Percentiles rank a stretch among this genome's conserved stretches.
phyloP scores from a whole-genome alignment of 805 yeast species.

The Candida pseudofarinosa region DNA sequence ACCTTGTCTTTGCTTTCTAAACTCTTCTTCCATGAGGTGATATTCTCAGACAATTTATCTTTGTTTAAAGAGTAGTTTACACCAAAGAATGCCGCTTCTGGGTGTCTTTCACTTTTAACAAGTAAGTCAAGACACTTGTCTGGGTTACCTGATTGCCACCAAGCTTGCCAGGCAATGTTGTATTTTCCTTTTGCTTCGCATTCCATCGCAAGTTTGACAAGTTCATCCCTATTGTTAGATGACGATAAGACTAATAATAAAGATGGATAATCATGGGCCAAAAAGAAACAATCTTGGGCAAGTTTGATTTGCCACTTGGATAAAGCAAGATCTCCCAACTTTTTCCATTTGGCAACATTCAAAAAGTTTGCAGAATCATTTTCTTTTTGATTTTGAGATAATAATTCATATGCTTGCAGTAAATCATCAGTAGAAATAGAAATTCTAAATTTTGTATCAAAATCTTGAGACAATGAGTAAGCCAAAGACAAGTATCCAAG shows the following conservation, averaged over 20 bases:
- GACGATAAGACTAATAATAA: slow-evolving; percentile 79
- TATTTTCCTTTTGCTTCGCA: slow-evolving; percentile 76
- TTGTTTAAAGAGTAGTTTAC: slow-evolving; percentile 54
- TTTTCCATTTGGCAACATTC: slow-evolving; percentile 69
- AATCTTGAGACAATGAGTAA: slow-evolving; percentile 73
- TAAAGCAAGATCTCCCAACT: slow-evolving; percentile 84
- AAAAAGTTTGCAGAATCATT: slow-evolving; percentile 45
- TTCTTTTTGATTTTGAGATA: slow-evolving; percentile 29
- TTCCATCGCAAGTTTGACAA: slow-evolving; percentile 57
- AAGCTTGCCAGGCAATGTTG: slow-evolving; percentile 87
- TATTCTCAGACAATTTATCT: slow-evolving; percentile 42
- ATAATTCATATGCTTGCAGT: slow-evolving; percentile 58
- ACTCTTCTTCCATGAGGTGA: slow-evolving; percentile 64
- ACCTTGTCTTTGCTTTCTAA: slow-evolving; percentile 50
- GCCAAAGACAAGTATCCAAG: slow-evolving; percentile 88
- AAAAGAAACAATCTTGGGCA: slow-evolving; percentile 75
- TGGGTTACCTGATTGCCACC: slow-evolving; percentile 80
- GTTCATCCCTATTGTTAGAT: slow-evolving; percentile 61
- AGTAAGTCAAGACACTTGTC: slow-evolving; percentile 61
- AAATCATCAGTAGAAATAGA: slow-evolving; percentile 76
- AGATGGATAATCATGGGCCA: slow-evolving; percentile 79
- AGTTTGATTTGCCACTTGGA: slow-evolving; percentile 71
- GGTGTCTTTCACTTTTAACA: slow-evolving; percentile 58
- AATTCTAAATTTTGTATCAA: slow-evolving; percentile 87
- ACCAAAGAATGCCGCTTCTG: slow-evolving; percentile 85